Percentiles rank a stretch among this genome's conserved stretches.
Evolutionary conservation across 768 basidiomycete species (phyloP).

Genomic region (Botryobasidium botryosum): DNA sequence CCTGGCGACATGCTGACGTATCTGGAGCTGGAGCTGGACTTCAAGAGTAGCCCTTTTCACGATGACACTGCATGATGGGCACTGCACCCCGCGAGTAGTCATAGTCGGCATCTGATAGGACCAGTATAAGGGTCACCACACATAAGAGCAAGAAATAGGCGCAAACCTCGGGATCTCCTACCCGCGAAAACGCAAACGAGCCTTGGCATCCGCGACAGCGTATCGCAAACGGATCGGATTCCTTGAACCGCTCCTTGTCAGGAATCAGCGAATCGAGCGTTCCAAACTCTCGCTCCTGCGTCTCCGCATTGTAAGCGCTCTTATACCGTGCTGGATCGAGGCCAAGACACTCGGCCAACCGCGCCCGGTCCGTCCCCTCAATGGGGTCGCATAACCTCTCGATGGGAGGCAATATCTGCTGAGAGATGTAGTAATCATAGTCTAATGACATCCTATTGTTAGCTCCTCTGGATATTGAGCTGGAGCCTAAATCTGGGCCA

Average conservation of each 20-base stretch:
- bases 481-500: no score
- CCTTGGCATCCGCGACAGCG: conserved; percentile 62
- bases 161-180: conserved; percentile 42
- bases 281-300: conserved; percentile 50
- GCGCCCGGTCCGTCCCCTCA: conserved; percentile 81
- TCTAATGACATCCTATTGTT: conserved; percentile 40
- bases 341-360: conserved; percentile 88
- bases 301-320: conserved; percentile 22
- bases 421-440: conserved; percentile 77
- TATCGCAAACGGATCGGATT: conserved; percentile 51
- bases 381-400: conserved; percentile 93
- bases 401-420: conserved; percentile 87
- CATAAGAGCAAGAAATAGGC: not conserved
- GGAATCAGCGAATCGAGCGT: conserved; percentile 80
- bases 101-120: conserved; percentile 46
- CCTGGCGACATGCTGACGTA: conserved; percentile 52
- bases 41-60: conserved; percentile 47
- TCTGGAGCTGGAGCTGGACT: conserved; percentile 74
- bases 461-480: no score
- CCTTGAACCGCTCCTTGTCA: conserved; percentile 73
- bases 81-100: conserved; percentile 44
- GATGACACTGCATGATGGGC: conserved; percentile 24
- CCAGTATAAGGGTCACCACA: not conserved
- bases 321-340: conserved; percentile 43
- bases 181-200: conserved; percentile 36